These are phyloP conservation scores for Plasmodium chabaudi DNA, from an alignment of 169 alveolate genomes.

Conservation along the genomic window DNA sequence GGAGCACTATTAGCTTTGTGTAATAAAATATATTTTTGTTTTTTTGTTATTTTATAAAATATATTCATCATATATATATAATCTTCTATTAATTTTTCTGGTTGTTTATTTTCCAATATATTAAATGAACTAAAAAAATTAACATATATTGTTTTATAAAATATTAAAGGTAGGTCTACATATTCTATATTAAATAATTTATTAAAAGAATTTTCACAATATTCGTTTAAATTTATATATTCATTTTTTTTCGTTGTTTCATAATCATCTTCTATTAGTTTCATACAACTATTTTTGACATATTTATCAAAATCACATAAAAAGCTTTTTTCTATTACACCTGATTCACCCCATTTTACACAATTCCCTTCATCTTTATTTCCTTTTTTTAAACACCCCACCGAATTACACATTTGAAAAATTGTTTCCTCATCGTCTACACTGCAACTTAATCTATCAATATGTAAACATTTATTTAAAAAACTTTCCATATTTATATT, in stretches of 20 bases:
- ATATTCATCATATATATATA: slow-evolving; percentile 25
- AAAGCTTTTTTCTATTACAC: slow-evolving; percentile 21
- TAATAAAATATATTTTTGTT: slow-evolving; percentile 40
- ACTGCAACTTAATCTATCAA: background rate
- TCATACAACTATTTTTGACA: slow-evolving; percentile 34
- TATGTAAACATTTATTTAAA: slow-evolving; percentile 41
- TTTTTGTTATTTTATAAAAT: slow-evolving; percentile 16
- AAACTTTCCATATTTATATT: slow-evolving; percentile 33
- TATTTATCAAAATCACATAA: slow-evolving; percentile 48
- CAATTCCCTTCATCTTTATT: slow-evolving; percentile 19
- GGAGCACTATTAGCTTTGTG: slow-evolving; percentile 62
- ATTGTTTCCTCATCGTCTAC: slow-evolving; percentile 28
- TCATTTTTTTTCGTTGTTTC: background rate
- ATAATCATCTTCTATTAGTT: slow-evolving; percentile 4
- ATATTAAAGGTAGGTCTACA: slow-evolving; percentile 24
- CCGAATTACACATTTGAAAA: slow-evolving; percentile 29
- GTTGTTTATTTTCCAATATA: slow-evolving; percentile 7
- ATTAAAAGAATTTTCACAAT: slow-evolving; percentile 69
- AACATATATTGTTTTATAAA: slow-evolving; percentile 38
- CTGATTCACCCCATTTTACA: slow-evolving; percentile 3
- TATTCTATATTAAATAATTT: slow-evolving; percentile 37
- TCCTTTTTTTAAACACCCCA: slow-evolving; percentile 11
- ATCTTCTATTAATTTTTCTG: slow-evolving; percentile 19
- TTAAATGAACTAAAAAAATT: slow-evolving; percentile 55
- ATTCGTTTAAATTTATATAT: slow-evolving; percentile 38